A percentile compares a stretch with the other conserved stretches of the same genome.
Evolutionary conservation across 2,329 filamentous ascomycete genomes (phyloP).

Genomic region (Fusarium verticillioides): DNA sequence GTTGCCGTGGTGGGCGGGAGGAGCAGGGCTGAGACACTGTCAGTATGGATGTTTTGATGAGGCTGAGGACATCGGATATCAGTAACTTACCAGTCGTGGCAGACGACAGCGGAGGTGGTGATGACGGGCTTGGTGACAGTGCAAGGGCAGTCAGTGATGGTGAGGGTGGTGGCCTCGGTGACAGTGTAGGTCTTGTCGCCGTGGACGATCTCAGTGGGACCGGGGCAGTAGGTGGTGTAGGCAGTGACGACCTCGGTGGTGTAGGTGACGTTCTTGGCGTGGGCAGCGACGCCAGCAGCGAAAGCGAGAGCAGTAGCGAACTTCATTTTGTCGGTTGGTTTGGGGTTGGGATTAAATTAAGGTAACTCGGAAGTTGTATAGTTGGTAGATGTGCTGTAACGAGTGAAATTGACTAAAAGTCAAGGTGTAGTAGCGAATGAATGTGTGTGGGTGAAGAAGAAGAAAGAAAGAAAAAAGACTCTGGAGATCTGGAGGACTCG

Average conservation of each 20-base stretch:
- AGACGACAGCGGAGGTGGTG: slow-evolving; percentile 63
- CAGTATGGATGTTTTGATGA: slow-evolving; percentile 22
- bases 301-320: slow-evolving; percentile 65
- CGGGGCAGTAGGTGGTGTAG: slow-evolving; percentile 79
- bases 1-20: slow-evolving; percentile 47
- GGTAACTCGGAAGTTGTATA: slow-evolving; percentile 49
- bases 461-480: slow-evolving; percentile 50
- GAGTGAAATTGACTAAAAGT: slow-evolving; percentile 47
- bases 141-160: slow-evolving; percentile 79
- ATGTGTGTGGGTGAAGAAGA: slow-evolving; percentile 56
- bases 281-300: slow-evolving; percentile 63
- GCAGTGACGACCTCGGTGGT: slow-evolving; percentile 74
- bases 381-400: slow-evolving; percentile 41
- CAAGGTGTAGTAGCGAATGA: slow-evolving; percentile 44
- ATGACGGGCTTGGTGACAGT: slow-evolving; percentile 70
- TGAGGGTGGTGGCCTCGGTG: slow-evolving; percentile 74
- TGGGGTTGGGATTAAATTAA: slow-evolving; percentile 50
- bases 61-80: not conserved
- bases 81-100: slow-evolving; percentile 62
- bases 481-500: slow-evolving; percentile 54
- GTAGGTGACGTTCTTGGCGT: slow-evolving; percentile 57
- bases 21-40: slow-evolving; percentile 36
- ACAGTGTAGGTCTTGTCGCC: slow-evolving; percentile 75
- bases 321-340: slow-evolving; percentile 69
- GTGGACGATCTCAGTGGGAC: slow-evolving; percentile 71